Conservation (phyloP, 345 rosid species). For the rapeseed (Brassica napus) region DNA sequence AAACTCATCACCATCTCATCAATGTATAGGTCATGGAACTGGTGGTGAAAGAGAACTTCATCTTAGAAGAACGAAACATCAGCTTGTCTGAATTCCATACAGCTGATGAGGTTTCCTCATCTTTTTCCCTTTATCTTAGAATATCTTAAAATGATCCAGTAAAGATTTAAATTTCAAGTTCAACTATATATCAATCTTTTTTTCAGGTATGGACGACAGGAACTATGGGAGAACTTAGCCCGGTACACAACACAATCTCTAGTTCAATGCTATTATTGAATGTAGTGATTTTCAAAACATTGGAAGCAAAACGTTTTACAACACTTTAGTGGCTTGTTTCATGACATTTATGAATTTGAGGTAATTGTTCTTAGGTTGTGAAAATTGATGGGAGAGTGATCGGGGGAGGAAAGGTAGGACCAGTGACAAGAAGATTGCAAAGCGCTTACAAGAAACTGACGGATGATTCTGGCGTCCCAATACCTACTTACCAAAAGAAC, state of each 20-base stretch:
- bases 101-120: slow-evolving; percentile 72
- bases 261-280: not conserved
- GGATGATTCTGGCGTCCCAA: slow-evolving; percentile 64
- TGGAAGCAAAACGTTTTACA: not conserved
- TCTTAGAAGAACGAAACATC: slow-evolving; percentile 72
- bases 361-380: slow-evolving; percentile 51
- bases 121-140: not conserved
- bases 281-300: too few relatives aligned
- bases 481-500: slow-evolving; percentile 49
- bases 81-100: slow-evolving; percentile 87
- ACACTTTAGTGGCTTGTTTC: not conserved
- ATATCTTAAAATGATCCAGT: not conserved
- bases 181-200: not conserved
- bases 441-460: slow-evolving; percentile 66
- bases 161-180: not conserved
- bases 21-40: slow-evolving; percentile 70
- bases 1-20: not conserved
- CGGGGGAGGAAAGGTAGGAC: slow-evolving; percentile 73
- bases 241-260: slow-evolving; percentile 46
- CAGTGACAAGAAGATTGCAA: slow-evolving; percentile 62
- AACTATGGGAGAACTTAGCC: slow-evolving; percentile 93
- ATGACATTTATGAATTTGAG: not conserved
- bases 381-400: slow-evolving; percentile 67
- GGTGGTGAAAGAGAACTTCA: slow-evolving; percentile 61
- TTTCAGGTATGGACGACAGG: slow-evolving; percentile 88